Percentiles rank a stretch among this genome's conserved stretches.
Conservation (phyloP, 2,329 filamentous ascomycete species). For the Didymella lethalis region DNA sequence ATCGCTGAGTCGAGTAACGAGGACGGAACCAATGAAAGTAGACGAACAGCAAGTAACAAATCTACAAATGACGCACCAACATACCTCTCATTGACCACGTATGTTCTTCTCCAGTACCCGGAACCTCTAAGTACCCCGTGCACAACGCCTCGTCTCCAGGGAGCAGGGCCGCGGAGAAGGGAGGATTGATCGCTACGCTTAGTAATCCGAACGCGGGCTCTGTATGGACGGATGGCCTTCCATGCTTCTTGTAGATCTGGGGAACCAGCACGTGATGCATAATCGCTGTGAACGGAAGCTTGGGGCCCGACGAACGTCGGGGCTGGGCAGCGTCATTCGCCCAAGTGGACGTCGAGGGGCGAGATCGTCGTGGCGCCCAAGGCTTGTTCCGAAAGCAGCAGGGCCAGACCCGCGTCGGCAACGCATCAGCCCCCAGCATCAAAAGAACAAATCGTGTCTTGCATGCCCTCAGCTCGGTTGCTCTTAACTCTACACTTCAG, state of each 20-base stretch:
- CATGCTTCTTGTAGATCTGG: slow-evolving; percentile 13
- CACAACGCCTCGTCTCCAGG: slow-evolving; percentile 2
- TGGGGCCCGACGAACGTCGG: slow-evolving; percentile 10
- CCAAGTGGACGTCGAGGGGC: slow-evolving; percentile 15
- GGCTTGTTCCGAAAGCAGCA: slow-evolving; percentile 20
- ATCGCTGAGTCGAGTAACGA: neutral
- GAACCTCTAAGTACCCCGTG: neutral
- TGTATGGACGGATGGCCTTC: slow-evolving; percentile 18
- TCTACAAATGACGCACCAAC: neutral
- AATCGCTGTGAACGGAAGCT: slow-evolving; percentile 1
- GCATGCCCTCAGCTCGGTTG: slow-evolving; percentile 17
- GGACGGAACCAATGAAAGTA: neutral
- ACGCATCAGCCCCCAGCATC: slow-evolving; percentile 21
- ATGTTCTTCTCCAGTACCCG: neutral
- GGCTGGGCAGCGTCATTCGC: slow-evolving; percentile 11
- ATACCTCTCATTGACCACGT: neutral
- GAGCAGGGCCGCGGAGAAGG: slow-evolving; percentile 4
- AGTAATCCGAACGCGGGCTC: neutral
- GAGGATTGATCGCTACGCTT: slow-evolving; percentile 3
- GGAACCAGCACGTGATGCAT: slow-evolving; percentile 9
- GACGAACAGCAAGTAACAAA: neutral
- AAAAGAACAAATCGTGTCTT: slow-evolving; percentile 18
- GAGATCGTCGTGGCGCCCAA: slow-evolving; percentile 23
- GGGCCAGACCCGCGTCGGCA: slow-evolving; percentile 22
- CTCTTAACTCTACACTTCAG: slow-evolving; percentile 4